Evolutionary conservation across 352 stramenopile genomes (phyloP), one percentile per base, ranked within the genome.

Genomic region (Globisporangium megalacanthum): DNA sequence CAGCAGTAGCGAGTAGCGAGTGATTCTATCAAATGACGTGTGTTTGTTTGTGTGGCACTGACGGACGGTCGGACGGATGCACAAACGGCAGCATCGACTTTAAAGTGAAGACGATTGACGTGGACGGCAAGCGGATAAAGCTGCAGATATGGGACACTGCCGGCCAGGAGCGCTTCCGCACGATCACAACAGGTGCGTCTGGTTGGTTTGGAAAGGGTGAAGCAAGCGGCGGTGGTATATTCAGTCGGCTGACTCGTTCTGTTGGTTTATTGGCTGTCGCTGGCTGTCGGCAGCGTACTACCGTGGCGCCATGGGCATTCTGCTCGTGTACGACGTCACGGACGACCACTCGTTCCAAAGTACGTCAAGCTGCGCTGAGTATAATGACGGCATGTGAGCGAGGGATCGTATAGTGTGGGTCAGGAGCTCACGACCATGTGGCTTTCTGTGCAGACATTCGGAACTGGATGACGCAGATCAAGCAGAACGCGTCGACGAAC

Each of bases 401-500:
- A 39, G 35, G 1, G 35, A 2, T 8, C 35, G 10, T 13, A 2
- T 39, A 13, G 35, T 39, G 35, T 8, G 35, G 35, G 3, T 39
- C 14, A n/a, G 41, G 17, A 4, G 17, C 44, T 29, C 44, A 39
- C 29, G 7, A 13, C 7, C 31, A 11, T 36, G 31, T 35, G 41
- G 0, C 15, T 60, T 22, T 35, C 49, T 37, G 11, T 20, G 7
- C 47, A 95, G 85, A 95, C 56, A 92, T 95, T 61, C 85, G 85
- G 62, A 95, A 95, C 61, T 95, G 85, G 85, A 95, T 95, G 85
- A 92, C 83, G 56, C 85, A 95, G 71, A 95, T 95, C 69, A 77
- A 96, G 71, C 96, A 99, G 75, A 98, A 99, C 68, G 97, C 97
- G 31, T 98, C 98, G 59, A 96, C 97, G 65, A 99, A 99, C 79